Evolutionary conservation across 805 yeast species (phyloP), one percentile per base, ranked within the genome.

Genomic region (Spathaspora arborariae): DNA sequence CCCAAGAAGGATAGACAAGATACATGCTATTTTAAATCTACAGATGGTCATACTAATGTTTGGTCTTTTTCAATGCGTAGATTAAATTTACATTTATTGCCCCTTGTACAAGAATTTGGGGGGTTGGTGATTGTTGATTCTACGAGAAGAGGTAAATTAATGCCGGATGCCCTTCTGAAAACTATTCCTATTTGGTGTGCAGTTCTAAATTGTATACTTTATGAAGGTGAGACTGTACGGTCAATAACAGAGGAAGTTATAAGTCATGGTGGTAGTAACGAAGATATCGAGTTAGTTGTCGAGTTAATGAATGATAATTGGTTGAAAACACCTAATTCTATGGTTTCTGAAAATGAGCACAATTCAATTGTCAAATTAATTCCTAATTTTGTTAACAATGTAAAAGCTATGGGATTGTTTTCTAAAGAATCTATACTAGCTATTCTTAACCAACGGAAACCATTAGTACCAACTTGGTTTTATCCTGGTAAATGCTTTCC

Each of bases 131-230:
- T 89, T 7, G 84, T 90, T 1, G 97, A 90, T 62, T 88, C 96
- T 11, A 89, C 97, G 0, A 68, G 96, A 51, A 72, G 90, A 36
- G 96, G 96, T 2, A 90, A 89, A 59, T 65, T 77, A 20, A 81
- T 89, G 65, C 96, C 97, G 0, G 97, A 90, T 62, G 85, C 96
- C 0, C 63, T 88, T 5, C 84, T 90, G 55, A 90, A 90, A 56
- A 90, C 96, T 0, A 72, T 90, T 1, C 97, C 97, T 0, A 86
- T 88, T 1, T 90, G 97, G 97, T 86, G 95, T 63, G 86, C 91
- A 0, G 89, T 87, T 4, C 47, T 89, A 16, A 87, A 86, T 56
- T 62, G 63, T 33, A 67, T 84, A 0, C 63, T 81, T 60, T 73
- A 74, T 47, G 79, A 71, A 18, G 45, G 16, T 11, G 42, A 30